Percentiles rank a stretch among this genome's conserved stretches.
These are phyloP conservation scores for Suillus alpinus DNA, from an alignment of 768 basidiomycete genomes.

Conservation along the genomic window DNA sequence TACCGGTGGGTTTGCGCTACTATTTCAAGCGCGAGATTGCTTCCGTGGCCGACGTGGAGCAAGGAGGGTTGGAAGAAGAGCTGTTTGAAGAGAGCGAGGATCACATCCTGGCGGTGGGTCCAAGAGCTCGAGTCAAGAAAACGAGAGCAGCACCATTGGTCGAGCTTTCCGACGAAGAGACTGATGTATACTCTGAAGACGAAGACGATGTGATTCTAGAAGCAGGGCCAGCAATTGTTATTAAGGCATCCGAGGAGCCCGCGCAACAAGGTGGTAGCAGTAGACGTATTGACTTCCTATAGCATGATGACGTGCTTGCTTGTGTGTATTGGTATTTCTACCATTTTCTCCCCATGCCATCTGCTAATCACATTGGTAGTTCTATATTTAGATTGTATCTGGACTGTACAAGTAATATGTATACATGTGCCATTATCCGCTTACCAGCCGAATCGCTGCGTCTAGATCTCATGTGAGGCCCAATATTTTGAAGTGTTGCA, in stretches of 20 bases:
- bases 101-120: conserved; percentile 55
- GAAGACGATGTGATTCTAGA: conserved; percentile 76
- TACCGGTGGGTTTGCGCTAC: conserved; percentile 86
- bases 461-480: not conserved
- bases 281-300: not conserved
- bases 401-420: not conserved
- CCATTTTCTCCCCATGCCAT: not conserved
- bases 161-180: conserved; percentile 35
- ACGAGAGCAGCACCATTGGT: conserved; percentile 30
- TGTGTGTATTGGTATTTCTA: not conserved
- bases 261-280: conserved; percentile 1
- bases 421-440: not conserved
- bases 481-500: not conserved
- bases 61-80: conserved; percentile 32
- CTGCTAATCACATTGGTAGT: not conserved
- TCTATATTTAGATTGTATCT: conserved; percentile 4
- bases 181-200: conserved; percentile 39
- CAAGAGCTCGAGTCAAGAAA: conserved; percentile 43
- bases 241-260: conserved; percentile 31
- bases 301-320: not conserved
- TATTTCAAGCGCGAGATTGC: conserved; percentile 69
- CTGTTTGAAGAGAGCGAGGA: conserved; percentile 39
- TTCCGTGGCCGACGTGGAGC: conserved; percentile 35
- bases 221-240: conserved; percentile 62
- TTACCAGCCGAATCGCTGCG: not conserved